Conservation (phyloP, 2,329 filamentous ascomycete genomes). For the Ophiocordyceps unilateralis region DNA sequence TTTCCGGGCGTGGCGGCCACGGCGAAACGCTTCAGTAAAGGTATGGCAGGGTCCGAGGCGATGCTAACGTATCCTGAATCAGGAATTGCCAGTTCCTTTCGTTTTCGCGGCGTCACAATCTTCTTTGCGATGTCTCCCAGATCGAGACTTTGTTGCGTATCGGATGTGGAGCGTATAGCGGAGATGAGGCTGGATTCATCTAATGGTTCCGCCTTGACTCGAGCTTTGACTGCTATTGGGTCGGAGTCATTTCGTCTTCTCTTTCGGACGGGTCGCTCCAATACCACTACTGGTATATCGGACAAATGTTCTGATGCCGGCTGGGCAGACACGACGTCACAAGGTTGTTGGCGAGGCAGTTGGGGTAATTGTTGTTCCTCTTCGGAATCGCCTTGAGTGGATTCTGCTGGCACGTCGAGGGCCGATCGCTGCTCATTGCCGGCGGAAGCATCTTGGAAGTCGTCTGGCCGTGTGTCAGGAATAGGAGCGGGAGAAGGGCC, state of each 20-base stretch:
- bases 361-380: slow-evolving; percentile 10
- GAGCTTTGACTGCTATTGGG: slow-evolving; percentile 9
- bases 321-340: neutral
- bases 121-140: slow-evolving; percentile 20
- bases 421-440: neutral
- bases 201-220: slow-evolving; percentile 24
- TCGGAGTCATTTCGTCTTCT: slow-evolving; percentile 18
- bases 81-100: slow-evolving; percentile 6
- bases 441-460: neutral
- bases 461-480: neutral
- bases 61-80: neutral
- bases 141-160: slow-evolving; percentile 41
- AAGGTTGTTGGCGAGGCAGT: slow-evolving; percentile 4
- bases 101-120: slow-evolving; percentile 19
- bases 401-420: slow-evolving; percentile 8
- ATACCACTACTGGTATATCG: slow-evolving; percentile 32
- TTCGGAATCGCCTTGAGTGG: slow-evolving; percentile 12
- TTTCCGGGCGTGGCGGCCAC: slow-evolving; percentile 7
- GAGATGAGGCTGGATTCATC: slow-evolving; percentile 13
- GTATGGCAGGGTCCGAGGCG: slow-evolving; percentile 1
- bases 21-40: slow-evolving; percentile 5
- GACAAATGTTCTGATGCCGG: slow-evolving; percentile 29
- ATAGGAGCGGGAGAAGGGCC: neutral
- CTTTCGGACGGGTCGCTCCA: slow-evolving; percentile 30
- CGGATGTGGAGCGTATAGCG: slow-evolving; percentile 8